phyloP scores from a whole-genome alignment of 2,329 filamentous ascomycete genomes.

The Hypoxylon sp. region DNA sequence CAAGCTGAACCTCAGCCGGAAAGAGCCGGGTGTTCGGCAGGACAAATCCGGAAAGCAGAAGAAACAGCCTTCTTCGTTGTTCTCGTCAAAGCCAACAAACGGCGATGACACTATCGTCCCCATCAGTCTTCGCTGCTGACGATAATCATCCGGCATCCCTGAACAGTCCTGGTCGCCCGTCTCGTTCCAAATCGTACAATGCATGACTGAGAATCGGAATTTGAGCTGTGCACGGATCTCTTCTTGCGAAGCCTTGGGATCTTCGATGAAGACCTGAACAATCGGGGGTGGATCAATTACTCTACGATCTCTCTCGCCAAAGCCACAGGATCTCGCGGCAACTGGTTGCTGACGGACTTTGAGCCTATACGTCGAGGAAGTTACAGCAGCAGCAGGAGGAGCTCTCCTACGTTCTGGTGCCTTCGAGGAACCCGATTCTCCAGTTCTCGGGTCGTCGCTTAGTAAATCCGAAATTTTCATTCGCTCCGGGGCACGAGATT shows the following conservation, averaged over 20 bases:
- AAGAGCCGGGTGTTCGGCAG: constrained; percentile 82
- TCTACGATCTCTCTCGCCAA: constrained; percentile 84
- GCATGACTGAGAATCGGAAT: constrained; percentile 78
- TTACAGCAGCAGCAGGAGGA: constrained; percentile 23
- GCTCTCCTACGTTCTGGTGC: constrained; percentile 41
- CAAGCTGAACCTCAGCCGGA: constrained; percentile 80
- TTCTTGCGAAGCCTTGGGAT: constrained; percentile 67
- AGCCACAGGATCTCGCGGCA: constrained; percentile 84
- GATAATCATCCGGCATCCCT: constrained; percentile 78
- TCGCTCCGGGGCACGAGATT: constrained; percentile 48
- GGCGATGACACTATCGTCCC: constrained; percentile 83
- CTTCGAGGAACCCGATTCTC: constrained; percentile 44
- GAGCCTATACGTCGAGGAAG: constrained; percentile 62
- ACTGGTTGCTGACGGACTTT: constrained; percentile 82
- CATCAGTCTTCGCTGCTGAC: constrained; percentile 83
- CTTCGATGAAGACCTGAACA: constrained; percentile 78
- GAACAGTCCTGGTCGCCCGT: constrained; percentile 77
- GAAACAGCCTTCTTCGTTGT: constrained; percentile 81
- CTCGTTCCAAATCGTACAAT: constrained; percentile 83
- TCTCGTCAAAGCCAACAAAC: constrained; percentile 82
- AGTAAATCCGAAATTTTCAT: constrained; percentile 55
- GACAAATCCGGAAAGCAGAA: constrained; percentile 89
- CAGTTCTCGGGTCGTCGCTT: constrained; percentile 48
- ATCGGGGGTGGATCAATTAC: constrained; percentile 90
- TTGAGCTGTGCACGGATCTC: constrained; percentile 68